These are phyloP conservation scores for Amanita pallidorosea DNA, from an alignment of 768 basidiomycete genomes.

Conservation along the genomic window DNA sequence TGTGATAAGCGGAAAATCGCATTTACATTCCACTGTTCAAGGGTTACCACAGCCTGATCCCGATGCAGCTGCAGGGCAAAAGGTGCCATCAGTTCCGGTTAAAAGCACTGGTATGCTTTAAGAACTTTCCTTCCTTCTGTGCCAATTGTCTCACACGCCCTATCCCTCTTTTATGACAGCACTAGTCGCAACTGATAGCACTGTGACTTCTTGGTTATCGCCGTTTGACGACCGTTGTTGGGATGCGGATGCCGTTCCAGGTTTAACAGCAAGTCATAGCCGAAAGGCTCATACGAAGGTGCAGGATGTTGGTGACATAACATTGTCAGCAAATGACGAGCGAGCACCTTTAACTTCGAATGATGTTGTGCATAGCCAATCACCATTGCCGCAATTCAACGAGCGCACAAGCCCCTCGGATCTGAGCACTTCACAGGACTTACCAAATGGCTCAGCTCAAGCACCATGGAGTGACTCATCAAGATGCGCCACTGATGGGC, in stretches of 20 bases:
- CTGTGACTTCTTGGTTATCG: conserved; percentile 2
- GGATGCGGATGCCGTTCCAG: conserved; percentile 3
- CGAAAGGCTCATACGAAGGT: neutral
- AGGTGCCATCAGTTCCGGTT: neutral
- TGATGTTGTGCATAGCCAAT: neutral
- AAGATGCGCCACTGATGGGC: neutral
- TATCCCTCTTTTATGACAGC: neutral
- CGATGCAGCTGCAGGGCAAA: neutral
- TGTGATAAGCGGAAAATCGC: neutral
- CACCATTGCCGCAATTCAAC: neutral
- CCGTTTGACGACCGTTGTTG: conserved; percentile 2
- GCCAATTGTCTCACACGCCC: neutral
- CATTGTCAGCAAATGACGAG: neutral
- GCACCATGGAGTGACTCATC: neutral
- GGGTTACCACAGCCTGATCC: neutral
- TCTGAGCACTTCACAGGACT: too few species aligned
- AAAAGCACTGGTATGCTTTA: neutral
- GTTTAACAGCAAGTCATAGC: conserved; percentile 1
- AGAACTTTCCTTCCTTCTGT: neutral
- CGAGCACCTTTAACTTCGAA: neutral
- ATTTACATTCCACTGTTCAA: neutral
- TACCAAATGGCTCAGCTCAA: neutral
- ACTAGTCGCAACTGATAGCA: neutral
- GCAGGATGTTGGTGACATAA: neutral
- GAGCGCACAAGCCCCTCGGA: neutral